phyloP scores from a whole-genome alignment of 1,284 basidiomycete species.

The Malassezia obtusa region DNA sequence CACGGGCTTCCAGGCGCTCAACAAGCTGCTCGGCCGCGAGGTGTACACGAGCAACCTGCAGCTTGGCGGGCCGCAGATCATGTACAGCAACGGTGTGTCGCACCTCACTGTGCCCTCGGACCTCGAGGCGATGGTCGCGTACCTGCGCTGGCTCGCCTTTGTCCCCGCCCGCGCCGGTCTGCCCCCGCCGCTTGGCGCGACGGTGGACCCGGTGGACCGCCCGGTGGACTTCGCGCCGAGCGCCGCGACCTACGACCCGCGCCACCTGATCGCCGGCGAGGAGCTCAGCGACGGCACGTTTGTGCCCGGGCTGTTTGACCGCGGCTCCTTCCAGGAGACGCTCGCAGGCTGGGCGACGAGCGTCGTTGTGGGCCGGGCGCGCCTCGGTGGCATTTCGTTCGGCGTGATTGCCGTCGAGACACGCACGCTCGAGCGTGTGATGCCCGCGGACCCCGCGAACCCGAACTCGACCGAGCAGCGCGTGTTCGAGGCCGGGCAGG shows the following conservation, averaged over 20 bases:
- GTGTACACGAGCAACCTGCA: constrained; percentile 98
- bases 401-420: constrained; percentile 98
- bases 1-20: constrained; percentile 89
- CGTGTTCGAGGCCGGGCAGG: constrained; percentile 98
- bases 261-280: constrained; percentile 95
- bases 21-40: constrained; percentile 97
- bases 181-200: constrained; percentile 28
- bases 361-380: constrained; percentile 70
- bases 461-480: constrained; percentile 91
- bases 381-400: constrained; percentile 91
- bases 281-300: constrained; percentile 69
- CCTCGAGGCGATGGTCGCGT: constrained; percentile 51
- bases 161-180: constrained; percentile 53
- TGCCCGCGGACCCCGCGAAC: constrained; percentile 98
- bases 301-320: constrained; percentile 75
- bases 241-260: constrained; percentile 86
- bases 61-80: constrained; percentile 80
- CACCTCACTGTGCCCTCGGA: constrained; percentile 91
- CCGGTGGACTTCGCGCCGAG: constrained; percentile 72
- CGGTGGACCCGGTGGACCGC: constrained; percentile 66
- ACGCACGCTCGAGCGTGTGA: constrained; percentile 88
- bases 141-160: constrained; percentile 84
- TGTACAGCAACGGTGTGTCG: constrained; percentile 65
- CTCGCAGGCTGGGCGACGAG: constrained; percentile 52
- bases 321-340: constrained; percentile 90